Conservation (phyloP, 2,329 filamentous ascomycete species). For the Plenodomus biglobosus region DNA sequence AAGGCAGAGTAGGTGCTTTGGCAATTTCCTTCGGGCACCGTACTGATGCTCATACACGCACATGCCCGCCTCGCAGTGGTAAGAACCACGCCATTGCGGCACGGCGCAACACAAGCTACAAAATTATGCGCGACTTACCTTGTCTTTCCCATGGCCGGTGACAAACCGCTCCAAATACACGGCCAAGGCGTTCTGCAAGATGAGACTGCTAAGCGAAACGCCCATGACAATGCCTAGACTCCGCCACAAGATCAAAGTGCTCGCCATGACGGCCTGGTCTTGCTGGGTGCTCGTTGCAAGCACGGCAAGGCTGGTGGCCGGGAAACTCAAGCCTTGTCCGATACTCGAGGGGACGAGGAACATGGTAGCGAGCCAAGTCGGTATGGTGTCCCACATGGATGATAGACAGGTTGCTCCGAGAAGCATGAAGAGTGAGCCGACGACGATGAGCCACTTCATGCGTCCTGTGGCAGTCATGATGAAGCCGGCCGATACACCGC, state of each 20-base stretch:
- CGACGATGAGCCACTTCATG: conserved; percentile 47
- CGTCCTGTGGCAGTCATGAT: conserved; percentile 49
- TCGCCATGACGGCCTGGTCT: conserved; percentile 57
- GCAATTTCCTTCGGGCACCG: background rate
- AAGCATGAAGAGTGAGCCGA: conserved; percentile 44
- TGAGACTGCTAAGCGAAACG: conserved; percentile 69
- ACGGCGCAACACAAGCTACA: background rate
- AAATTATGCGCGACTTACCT: conserved; percentile 34
- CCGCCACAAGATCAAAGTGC: conserved; percentile 71
- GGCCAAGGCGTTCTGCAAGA: conserved; percentile 70
- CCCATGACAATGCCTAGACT: conserved; percentile 72
- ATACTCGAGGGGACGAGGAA: conserved; percentile 46
- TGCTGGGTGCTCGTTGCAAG: conserved; percentile 48
- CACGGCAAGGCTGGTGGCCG: conserved; percentile 46
- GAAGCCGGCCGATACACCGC: conserved; percentile 47
- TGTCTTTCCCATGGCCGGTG: conserved; percentile 58
- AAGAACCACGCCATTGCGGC: background rate
- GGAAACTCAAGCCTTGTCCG: conserved; percentile 48
- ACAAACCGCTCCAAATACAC: conserved; percentile 62
- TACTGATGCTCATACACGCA: background rate
- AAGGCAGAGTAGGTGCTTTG: background rate
- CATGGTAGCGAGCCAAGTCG: conserved; percentile 45
- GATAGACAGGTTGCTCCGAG: conserved; percentile 41
- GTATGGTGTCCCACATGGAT: conserved; percentile 43
- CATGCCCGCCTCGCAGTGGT: background rate